Conservation (phyloP, 805 yeast genomes). For the Cephaloascus albidus region DNA sequence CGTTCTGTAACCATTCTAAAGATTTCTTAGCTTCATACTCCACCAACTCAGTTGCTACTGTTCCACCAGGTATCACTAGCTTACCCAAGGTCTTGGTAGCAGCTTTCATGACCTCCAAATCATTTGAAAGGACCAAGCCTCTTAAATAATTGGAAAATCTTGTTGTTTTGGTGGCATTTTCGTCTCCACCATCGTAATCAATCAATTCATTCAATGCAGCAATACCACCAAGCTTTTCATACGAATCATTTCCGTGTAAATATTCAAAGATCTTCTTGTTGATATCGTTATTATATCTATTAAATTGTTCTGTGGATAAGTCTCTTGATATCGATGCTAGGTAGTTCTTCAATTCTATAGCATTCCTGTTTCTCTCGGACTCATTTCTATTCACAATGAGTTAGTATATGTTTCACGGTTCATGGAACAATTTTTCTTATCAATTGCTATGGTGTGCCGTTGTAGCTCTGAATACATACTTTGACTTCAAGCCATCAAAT, state of each 20-base stretch:
- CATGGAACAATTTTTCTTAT: conserved; percentile 7
- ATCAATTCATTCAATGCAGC: conserved; percentile 84
- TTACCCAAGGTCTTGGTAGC: conserved; percentile 87
- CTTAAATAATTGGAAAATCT: conserved; percentile 85
- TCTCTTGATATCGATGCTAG: conserved; percentile 72
- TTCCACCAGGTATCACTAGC: conserved; percentile 82
- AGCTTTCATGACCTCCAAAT: conserved; percentile 72
- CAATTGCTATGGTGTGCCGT: background rate
- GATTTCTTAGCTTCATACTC: conserved; percentile 87
- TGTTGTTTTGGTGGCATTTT: conserved; percentile 80
- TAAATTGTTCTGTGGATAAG: conserved; percentile 70
- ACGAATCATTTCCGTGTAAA: conserved; percentile 62
- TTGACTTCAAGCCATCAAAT: conserved; percentile 37
- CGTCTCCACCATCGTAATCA: conserved; percentile 79
- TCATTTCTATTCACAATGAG: conserved; percentile 17
- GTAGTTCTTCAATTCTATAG: conserved; percentile 61
- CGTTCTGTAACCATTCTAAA: conserved; percentile 85
- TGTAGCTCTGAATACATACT: background rate
- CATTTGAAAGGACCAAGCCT: conserved; percentile 71
- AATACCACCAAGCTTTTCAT: conserved; percentile 81
- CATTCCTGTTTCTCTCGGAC: conserved; percentile 42
- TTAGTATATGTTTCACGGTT: no score
- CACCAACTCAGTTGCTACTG: conserved; percentile 84
- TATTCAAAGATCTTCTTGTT: conserved; percentile 83
- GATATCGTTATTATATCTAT: conserved; percentile 74